A percentile compares a stretch with the other conserved stretches of the same genome.
Conservation (phyloP, 129 eudicot species). For the Ambrosia artemisiifolia region DNA sequence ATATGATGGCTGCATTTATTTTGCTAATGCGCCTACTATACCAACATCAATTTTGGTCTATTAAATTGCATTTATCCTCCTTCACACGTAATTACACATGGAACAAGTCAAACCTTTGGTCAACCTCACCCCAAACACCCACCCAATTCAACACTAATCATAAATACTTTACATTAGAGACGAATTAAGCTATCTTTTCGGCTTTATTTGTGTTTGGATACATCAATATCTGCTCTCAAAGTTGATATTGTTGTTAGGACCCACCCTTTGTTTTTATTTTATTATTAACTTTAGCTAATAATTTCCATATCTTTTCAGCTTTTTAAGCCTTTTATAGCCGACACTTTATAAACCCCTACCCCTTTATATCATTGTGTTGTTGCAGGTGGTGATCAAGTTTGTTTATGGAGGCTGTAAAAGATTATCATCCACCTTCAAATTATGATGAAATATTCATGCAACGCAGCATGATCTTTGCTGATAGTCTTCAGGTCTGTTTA, state of each 20-base stretch:
- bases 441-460: conserved; percentile 55
- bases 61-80: conserved; percentile 13
- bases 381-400: conserved; percentile 6
- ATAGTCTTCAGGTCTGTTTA: conserved; percentile 47
- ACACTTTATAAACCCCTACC: conserved; percentile 14
- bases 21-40: neutral
- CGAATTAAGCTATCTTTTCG: neutral
- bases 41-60: conserved; percentile 1
- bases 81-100: neutral
- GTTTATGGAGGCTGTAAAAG: conserved; percentile 31
- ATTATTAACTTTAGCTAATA: conserved; percentile 21
- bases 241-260: neutral
- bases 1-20: neutral
- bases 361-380: conserved; percentile 14
- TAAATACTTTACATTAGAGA: neutral
- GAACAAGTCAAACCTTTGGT: neutral
- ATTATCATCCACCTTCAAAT: conserved; percentile 32
- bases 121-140: neutral
- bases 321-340: conserved; percentile 23
- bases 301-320: conserved; percentile 14
- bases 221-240: neutral
- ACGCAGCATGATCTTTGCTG: conserved; percentile 42
- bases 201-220: neutral
- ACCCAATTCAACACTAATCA: neutral
- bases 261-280: neutral